A percentile compares a stretch with the other conserved stretches of the same genome.
phyloP scores from a whole-genome alignment of 345 rosid species.

The Brassica carinata region DNA sequence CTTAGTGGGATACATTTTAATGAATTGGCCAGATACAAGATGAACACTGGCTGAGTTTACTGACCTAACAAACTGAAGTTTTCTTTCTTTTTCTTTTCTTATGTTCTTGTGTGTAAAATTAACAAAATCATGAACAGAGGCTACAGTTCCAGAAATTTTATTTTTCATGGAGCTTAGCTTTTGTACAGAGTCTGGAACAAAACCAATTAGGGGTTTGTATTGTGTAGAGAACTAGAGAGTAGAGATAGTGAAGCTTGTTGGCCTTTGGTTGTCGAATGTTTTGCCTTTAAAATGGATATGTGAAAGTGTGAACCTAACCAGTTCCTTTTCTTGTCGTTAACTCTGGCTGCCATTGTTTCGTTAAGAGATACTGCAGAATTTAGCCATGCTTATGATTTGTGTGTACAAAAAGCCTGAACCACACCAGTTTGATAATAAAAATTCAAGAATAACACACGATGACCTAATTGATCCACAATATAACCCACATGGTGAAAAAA shows the following conservation, averaged over 20 bases:
- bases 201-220: slow-evolving; percentile 20
- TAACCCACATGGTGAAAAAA: no score
- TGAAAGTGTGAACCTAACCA: slow-evolving; percentile 20
- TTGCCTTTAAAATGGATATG: slow-evolving; percentile 11
- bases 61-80: slow-evolving; percentile 13
- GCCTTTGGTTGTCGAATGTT: slow-evolving; percentile 20
- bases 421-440: no score
- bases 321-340: not conserved
- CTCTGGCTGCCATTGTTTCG: not conserved
- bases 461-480: no score
- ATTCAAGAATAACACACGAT: no score
- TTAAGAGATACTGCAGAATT: not conserved
- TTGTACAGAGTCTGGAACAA: slow-evolving; percentile 35
- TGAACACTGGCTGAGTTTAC: no score
- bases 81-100: not conserved
- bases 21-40: no score
- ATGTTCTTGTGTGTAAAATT: slow-evolving; percentile 15
- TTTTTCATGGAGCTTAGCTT: slow-evolving; percentile 29
- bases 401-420: not conserved
- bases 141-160: slow-evolving; percentile 27
- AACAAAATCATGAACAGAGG: slow-evolving; percentile 30
- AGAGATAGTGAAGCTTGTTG: slow-evolving; percentile 13
- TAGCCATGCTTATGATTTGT: not conserved
- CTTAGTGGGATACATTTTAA: not conserved
- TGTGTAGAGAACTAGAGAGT: slow-evolving; percentile 33